A percentile compares a stretch with the other conserved stretches of the same genome.
These are phyloP conservation scores for Eucalyptus tenuipes DNA, from an alignment of 345 rosid genomes.

Conservation along the genomic window DNA sequence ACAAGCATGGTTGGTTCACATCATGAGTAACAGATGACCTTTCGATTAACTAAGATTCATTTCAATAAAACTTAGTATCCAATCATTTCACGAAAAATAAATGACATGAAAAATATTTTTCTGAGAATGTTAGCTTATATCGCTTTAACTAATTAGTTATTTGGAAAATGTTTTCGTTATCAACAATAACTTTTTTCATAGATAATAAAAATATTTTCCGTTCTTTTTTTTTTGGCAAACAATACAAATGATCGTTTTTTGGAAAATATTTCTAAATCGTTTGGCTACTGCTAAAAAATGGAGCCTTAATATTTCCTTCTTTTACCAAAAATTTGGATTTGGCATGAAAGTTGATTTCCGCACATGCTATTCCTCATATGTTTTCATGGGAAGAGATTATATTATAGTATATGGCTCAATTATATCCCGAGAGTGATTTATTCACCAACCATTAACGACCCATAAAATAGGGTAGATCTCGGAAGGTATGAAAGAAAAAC, in stretches of 20 bases:
- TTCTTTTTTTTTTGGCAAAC: accelerated
- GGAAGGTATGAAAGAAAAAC: neutral
- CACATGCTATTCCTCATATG: neutral
- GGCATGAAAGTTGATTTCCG: neutral
- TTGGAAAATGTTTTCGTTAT: neutral
- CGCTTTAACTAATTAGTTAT: neutral
- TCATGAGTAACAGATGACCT: neutral
- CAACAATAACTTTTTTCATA: neutral
- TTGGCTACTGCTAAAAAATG: neutral
- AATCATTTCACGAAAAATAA: accelerated
- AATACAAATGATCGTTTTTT: accelerated
- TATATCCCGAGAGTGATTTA: neutral
- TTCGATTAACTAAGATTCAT: neutral
- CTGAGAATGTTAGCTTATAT: accelerated
- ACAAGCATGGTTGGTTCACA: neutral
- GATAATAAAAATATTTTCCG: neutral
- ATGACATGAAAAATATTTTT: neutral
- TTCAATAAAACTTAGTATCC: neutral
- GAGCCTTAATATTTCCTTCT: neutral
- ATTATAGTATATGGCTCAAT: neutral
- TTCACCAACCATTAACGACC: neutral
- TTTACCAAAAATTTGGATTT: neutral
- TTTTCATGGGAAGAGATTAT: neutral
- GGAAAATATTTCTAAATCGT: neutral
- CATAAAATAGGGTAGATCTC: neutral